Evolutionary conservation across 495 filamentous ascomycete genomes (phyloP), one percentile per base, ranked within the genome.

Genomic region (Entonaema liquescens): DNA sequence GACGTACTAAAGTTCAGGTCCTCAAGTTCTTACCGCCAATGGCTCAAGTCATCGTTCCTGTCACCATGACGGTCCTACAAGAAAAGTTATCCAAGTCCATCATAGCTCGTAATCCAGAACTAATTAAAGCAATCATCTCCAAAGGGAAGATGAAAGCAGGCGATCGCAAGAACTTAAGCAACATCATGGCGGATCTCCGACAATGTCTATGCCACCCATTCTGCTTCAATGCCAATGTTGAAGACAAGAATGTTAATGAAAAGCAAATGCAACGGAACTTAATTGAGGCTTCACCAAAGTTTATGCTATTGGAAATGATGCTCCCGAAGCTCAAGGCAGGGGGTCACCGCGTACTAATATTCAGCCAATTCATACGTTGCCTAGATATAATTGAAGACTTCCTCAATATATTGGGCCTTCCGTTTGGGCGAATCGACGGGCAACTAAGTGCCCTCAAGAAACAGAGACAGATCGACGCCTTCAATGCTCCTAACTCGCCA

Each of bases 141-240:
- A 84, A 83, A 28, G 80, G 83, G n/a, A 84, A 87, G 66, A 79
- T 92, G 28, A 91, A 90, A 67, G 81, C 87, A 17, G 80, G 80
- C 2, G 95, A 99, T 60, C 84, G 89, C 1, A 89, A 90, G 21
- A 94, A 88, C 61, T 76, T 99, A 56, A 95, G 88, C 80, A 99
- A 98, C 71, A 97, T 98, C 35, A 82, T 99, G 26, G 93, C 97
- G 88, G 95, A 98, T 77, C 86, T 99, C 12, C 90, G 95, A 2
- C 98, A 98, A 76, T 96, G 93, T 68, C 85, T 99, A 6, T 95
- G 94, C 67, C 95, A 99, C 79, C 96, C 95, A 1, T 99, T 97
- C 74, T 88, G 98, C 28, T 99, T 97, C 82, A 98, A 88, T 78
- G 78, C 82, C 49, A 89, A 89, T 2, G 96, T 99, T 59, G 95